These are phyloP conservation scores for Guadua angustifolia DNA, from an alignment of 176 grass and related monocot species.

Conservation along the genomic window DNA sequence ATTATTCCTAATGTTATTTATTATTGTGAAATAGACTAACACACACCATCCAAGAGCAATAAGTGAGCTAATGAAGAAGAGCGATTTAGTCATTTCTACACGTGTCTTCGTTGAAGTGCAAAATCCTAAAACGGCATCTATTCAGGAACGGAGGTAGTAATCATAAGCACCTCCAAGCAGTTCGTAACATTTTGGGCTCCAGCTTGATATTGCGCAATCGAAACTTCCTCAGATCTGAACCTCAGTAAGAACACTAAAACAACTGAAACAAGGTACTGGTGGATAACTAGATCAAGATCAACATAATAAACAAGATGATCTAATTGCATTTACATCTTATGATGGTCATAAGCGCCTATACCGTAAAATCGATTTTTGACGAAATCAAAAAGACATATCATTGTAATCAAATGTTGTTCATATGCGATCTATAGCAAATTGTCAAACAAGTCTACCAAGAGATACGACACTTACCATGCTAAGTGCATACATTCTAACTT, in stretches of 20 bases:
- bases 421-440: neutral
- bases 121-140: too few species aligned
- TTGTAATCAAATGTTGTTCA: neutral
- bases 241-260: neutral
- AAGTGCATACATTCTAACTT: constrained; percentile 89
- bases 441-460: constrained; percentile 27
- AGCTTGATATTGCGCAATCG: neutral
- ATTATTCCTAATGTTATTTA: too few species aligned
- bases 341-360: neutral
- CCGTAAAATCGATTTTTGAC: too few species aligned
- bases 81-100: too few species aligned
- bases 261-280: neutral
- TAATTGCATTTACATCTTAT: constrained; percentile 33
- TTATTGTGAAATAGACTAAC: too few species aligned
- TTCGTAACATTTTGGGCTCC: neutral
- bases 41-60: too few species aligned
- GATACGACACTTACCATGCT: constrained; percentile 69
- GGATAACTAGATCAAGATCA: neutral
- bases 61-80: too few species aligned
- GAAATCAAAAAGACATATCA: too few species aligned
- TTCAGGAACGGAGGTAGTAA: neutral
- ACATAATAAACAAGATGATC: constrained; percentile 18
- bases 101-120: too few species aligned
- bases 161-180: constrained; percentile 1
- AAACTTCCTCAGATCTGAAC: constrained; percentile 5